phyloP scores from a whole-genome alignment of 164 flowering plant genomes.

The Macadamia integrifolia region DNA sequence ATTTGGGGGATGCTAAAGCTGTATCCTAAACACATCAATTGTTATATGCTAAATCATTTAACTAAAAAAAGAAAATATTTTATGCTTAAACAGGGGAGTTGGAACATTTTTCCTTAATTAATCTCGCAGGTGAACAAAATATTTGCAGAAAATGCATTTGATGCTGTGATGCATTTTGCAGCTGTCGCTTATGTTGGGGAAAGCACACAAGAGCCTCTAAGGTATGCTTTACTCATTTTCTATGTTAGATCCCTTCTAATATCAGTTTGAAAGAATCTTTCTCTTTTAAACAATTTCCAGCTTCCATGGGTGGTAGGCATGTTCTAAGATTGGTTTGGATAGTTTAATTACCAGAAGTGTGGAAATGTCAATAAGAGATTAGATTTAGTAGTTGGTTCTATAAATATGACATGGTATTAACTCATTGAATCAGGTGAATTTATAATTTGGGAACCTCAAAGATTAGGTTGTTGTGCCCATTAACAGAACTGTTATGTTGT shows the following conservation, averaged over 20 bases:
- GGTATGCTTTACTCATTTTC: constrained; percentile 33
- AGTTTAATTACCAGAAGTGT: neutral
- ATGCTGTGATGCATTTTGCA: constrained; percentile 99
- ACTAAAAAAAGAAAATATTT: too few relatives aligned
- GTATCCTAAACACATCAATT: constrained; percentile 44
- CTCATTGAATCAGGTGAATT: too few relatives aligned
- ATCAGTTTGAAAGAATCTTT: neutral
- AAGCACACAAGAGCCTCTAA: constrained; percentile 90
- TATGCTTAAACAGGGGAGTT: too few relatives aligned
- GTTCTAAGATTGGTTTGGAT: neutral
- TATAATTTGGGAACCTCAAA: too few relatives aligned
- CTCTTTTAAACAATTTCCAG: neutral
- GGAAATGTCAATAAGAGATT: neutral
- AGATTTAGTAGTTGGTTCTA: too few relatives aligned
- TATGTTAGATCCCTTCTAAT: neutral
- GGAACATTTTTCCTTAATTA: constrained; percentile 31
- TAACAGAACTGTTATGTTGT: too few relatives aligned
- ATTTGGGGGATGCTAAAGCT: constrained; percentile 84
- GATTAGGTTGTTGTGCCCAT: too few relatives aligned
- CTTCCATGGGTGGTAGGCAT: neutral
- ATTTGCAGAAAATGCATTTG: constrained; percentile 88
- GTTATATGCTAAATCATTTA: too few relatives aligned
- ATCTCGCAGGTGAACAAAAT: constrained; percentile 65
- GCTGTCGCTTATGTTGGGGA: constrained; percentile 99
- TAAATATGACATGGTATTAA: too few relatives aligned